Evolutionary conservation across 345 rosid genomes (phyloP).

Genomic region (Hibiscus tridactylites): DNA sequence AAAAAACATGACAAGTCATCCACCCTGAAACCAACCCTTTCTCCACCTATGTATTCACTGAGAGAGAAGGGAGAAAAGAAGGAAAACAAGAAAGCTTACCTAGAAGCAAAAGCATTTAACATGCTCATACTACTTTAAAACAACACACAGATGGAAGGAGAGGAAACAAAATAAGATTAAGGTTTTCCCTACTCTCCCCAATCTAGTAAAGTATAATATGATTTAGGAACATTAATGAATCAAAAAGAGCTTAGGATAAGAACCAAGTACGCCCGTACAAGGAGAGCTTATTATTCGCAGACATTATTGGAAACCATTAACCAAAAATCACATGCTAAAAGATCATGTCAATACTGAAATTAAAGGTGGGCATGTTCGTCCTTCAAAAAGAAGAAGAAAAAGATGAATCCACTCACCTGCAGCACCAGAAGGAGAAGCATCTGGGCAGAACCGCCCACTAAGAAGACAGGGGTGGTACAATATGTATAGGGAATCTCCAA

Average conservation of each 20-base stretch:
- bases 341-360: not conserved
- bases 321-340: not conserved
- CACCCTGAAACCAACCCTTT: not conserved
- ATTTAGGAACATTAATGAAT: not conserved
- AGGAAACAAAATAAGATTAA: not conserved
- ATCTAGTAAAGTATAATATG: not conserved
- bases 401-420: slow-evolving; percentile 46
- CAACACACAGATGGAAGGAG: not conserved
- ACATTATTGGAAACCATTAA: not conserved
- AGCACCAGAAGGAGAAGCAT: slow-evolving; percentile 89
- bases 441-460: slow-evolving; percentile 94
- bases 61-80: not conserved
- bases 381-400: not conserved
- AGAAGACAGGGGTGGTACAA: slow-evolving; percentile 86
- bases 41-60: not conserved
- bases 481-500: slow-evolving; percentile 76
- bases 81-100: not conserved
- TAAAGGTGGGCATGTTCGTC: not conserved
- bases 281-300: not conserved
- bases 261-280: not conserved
- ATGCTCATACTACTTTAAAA: not conserved
- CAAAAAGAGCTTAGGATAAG: not conserved
- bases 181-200: not conserved
- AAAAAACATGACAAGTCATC: not conserved
- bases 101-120: not conserved